Evolutionary conservation across 2,329 filamentous ascomycete species (phyloP).

Genomic region (Trichoderma guizhouense): DNA sequence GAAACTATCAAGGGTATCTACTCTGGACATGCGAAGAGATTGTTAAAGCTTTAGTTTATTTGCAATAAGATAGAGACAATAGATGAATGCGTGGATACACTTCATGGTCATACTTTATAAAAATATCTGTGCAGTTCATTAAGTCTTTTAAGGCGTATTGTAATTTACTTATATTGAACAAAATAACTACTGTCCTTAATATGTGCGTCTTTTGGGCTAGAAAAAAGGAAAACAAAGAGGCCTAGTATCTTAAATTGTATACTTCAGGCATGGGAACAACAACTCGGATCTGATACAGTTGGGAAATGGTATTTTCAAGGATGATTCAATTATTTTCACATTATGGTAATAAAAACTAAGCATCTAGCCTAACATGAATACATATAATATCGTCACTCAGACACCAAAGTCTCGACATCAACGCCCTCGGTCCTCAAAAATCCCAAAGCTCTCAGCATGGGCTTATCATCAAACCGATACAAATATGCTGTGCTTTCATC

Average conservation of each 20-base stretch:
- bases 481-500: constrained; percentile 41
- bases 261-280: background rate
- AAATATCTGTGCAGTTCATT: too few relatives aligned
- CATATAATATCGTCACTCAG: background rate
- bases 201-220: too few relatives aligned
- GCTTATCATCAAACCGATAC: constrained; percentile 53
- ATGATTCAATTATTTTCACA: background rate
- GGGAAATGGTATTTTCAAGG: accelerated
- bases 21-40: background rate
- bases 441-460: constrained; percentile 50
- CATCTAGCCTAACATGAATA: background rate
- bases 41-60: background rate
- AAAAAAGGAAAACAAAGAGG: background rate
- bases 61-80: background rate
- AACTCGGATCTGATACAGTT: background rate
- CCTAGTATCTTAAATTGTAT: background rate
- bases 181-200: too few relatives aligned
- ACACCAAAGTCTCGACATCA: constrained; percentile 39
- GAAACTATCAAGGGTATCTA: constrained; percentile 1
- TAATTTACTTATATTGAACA: background rate
- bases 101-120: background rate
- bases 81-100: background rate
- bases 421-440: constrained; percentile 44
- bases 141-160: too few relatives aligned
- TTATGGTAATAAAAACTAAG: background rate